phyloP scores from a whole-genome alignment of 768 basidiomycete genomes.

The Lentinula aciculospora region DNA sequence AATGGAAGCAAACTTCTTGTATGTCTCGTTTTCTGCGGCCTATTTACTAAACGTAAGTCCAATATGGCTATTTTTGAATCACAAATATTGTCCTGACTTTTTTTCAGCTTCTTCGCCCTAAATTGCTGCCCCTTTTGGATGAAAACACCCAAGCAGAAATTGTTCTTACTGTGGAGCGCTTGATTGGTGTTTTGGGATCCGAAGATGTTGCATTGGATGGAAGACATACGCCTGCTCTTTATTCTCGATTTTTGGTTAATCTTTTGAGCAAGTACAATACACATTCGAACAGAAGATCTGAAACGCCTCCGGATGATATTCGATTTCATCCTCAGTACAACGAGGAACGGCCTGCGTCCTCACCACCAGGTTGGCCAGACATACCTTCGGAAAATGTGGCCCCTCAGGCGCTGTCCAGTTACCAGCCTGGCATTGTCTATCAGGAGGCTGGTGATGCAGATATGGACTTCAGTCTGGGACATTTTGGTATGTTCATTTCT shows the following conservation, averaged over 20 bases:
- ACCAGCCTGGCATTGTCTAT: slow-evolving; percentile 8
- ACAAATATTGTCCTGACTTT: not conserved
- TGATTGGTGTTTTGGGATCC: slow-evolving; percentile 42
- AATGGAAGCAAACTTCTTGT: slow-evolving; percentile 46
- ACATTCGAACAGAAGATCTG: not conserved
- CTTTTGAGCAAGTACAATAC: slow-evolving; percentile 34
- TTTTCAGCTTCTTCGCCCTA: slow-evolving; percentile 44
- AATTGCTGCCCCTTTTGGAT: slow-evolving; percentile 36
- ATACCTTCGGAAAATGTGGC: slow-evolving; percentile 12
- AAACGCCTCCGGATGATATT: slow-evolving; percentile 4
- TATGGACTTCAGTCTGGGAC: slow-evolving; percentile 44
- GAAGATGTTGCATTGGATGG: slow-evolving; percentile 49
- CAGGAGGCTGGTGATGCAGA: slow-evolving; percentile 21
- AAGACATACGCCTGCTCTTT: slow-evolving; percentile 50
- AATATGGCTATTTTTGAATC: not conserved
- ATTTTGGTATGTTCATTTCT: slow-evolving; percentile 22
- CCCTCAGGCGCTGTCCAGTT: slow-evolving; percentile 2
- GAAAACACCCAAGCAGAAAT: slow-evolving; percentile 34
- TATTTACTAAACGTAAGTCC: slow-evolving; percentile 52
- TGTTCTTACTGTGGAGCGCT: slow-evolving; percentile 31
- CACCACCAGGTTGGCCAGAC: slow-evolving; percentile 40
- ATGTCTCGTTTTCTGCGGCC: slow-evolving; percentile 53
- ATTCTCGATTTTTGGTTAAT: slow-evolving; percentile 49
- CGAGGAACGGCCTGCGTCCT: slow-evolving; percentile 17
- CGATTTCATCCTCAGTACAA: slow-evolving; percentile 16